Evolutionary conservation across 2,329 filamentous ascomycete genomes (phyloP), one percentile per base, ranked within the genome.

Genomic region (Clonostachys rosea): DNA sequence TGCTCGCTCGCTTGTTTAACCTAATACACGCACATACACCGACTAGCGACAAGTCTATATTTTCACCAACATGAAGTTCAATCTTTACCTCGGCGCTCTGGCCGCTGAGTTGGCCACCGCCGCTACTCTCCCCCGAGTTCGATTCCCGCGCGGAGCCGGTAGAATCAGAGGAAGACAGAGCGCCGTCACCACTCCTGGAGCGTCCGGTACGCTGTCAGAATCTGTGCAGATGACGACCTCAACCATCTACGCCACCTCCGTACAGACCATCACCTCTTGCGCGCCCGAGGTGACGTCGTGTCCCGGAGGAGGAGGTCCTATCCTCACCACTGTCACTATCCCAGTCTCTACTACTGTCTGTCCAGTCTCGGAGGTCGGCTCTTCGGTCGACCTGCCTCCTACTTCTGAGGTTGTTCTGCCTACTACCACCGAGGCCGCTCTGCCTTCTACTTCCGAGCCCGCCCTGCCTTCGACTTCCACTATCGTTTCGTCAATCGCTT

Each of bases 181-280:
- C 9, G 24, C 24, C 24, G 24, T 30, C 24, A 30, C 9, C 24
- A 30, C 24, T 10, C 24, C 24, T 30, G 24, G 24, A 30, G 24
- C 24, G 24, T 30, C 24, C 24, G 24, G 24, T 30, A 30, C 24
- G 24, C 24, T 30, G 1, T 30, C 24, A 30, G 24, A 30, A 30
- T 30, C 24, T 10, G 24, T 30, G 9, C 24, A 30, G 24, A 58
- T 39, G 46, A 48, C 46, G 11, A 57, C 54, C 24, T 56, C 54
- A 17, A 56, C 56, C 37, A 47, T 58, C 47, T 58, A 53, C 47
- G 54, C 53, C 33, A 56, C 53, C 43, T 51, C 50, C 45, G 48
- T 48, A 42, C 49, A 56, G 46, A 59, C 57, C 24, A 49, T 54
- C 49, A 60, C 56, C 17, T 46, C 44, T 6, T 53, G 45, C 42